Conservation (phyloP, 1,284 basidiomycete species). For the Sporisorium sorghi region DNA sequence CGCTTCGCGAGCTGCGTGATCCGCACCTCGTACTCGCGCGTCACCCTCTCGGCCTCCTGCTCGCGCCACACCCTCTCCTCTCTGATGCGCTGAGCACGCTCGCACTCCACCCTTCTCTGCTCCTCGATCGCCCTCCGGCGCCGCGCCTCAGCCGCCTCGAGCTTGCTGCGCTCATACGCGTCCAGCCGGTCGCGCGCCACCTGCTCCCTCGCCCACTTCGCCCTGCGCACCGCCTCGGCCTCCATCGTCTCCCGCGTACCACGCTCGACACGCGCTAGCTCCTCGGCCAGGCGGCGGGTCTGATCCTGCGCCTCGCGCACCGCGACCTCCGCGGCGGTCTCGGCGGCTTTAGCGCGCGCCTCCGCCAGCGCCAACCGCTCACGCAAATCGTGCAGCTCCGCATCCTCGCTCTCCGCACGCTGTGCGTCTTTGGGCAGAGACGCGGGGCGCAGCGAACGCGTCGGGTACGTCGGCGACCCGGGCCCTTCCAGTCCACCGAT, state of each 20-base stretch:
- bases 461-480: background rate
- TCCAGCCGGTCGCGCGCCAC: conserved; percentile 31
- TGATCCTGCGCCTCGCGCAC: conserved; percentile 18
- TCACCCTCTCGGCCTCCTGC: conserved; percentile 22
- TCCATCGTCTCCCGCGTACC: conserved; percentile 17
- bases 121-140: conserved; percentile 22
- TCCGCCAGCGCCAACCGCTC: conserved; percentile 24
- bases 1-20: conserved; percentile 14
- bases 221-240: conserved; percentile 26
- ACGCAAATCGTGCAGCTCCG: conserved; percentile 21
- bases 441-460: background rate
- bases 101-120: conserved; percentile 14
- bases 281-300: conserved; percentile 15
- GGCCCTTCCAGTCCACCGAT: conserved; percentile 1
- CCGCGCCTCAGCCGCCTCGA: conserved; percentile 29
- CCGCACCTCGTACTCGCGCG: conserved; percentile 31
- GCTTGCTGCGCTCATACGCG: conserved; percentile 35
- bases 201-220: conserved; percentile 35
- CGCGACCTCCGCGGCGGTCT: conserved; percentile 15
- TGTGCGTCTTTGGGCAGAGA: background rate
- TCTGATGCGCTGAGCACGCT: conserved; percentile 15
- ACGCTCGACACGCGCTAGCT: conserved; percentile 20
- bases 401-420: conserved; percentile 1
- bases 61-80: conserved; percentile 25
- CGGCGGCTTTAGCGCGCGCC: conserved; percentile 22